Conservation (phyloP, 768 basidiomycete species). For the Pleurotus eryngii region DNA sequence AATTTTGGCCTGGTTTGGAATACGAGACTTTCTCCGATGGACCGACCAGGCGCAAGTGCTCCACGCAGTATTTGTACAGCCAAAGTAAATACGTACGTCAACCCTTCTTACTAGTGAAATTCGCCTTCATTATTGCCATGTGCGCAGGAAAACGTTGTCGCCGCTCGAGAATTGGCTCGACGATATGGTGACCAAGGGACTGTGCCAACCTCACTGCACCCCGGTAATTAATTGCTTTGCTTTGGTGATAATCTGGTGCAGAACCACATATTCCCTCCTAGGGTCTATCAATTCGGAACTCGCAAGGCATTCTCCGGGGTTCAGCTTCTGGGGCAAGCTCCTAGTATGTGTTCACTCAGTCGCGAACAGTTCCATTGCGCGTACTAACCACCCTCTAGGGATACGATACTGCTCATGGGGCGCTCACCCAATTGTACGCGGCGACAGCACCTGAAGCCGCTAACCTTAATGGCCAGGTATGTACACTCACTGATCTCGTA, state of each 20-base stretch:
- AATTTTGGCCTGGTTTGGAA: constrained; percentile 24
- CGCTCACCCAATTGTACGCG: constrained; percentile 35
- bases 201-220: constrained; percentile 40
- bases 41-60: constrained; percentile 27
- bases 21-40: constrained; percentile 37
- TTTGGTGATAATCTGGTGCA: background rate
- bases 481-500: background rate
- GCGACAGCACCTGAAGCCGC: constrained; percentile 30
- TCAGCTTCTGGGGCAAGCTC: background rate
- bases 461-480: constrained; percentile 28
- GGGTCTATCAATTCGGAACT: constrained; percentile 4
- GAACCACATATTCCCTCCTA: background rate
- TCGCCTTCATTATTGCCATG: background rate
- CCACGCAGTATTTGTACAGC: constrained; percentile 22
- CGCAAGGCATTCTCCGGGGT: background rate
- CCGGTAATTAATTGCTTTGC: constrained; percentile 27
- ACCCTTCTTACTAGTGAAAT: no score
- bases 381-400: no score
- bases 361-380: no score
- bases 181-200: constrained; percentile 41
- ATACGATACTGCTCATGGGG: constrained; percentile 18
- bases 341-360: background rate
- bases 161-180: constrained; percentile 38
- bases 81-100: constrained; percentile 38
- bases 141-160: constrained; percentile 36